Percentiles rank a stretch among this genome's conserved stretches.
Conservation (phyloP, 139 green algal genomes). For the Medakamo hakoo region DNA sequence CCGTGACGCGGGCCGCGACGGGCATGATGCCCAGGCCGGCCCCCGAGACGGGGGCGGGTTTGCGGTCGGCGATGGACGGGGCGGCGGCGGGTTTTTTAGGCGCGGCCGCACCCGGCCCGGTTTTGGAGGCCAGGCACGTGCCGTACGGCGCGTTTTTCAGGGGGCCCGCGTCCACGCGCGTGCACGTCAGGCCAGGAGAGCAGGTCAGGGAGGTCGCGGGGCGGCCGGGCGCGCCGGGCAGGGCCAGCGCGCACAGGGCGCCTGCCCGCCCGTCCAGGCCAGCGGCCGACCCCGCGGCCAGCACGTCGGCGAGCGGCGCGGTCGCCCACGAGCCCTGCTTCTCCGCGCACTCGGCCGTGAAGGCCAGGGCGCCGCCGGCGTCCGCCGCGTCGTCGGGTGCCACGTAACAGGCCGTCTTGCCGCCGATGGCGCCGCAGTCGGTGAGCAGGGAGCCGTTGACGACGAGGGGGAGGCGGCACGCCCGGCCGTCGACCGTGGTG, state of each 20-base stretch:
- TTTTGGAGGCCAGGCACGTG: too few relatives aligned
- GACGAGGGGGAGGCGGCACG: neutral
- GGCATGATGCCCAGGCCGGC: neutral
- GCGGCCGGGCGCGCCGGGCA: neutral
- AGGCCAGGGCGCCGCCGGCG: neutral
- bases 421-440: neutral
- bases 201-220: neutral
- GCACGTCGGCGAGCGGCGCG: neutral
- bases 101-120: too few relatives aligned
- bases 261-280: too few relatives aligned
- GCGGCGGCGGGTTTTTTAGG: too few relatives aligned
- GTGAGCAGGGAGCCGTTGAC: neutral
- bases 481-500: too few relatives aligned
- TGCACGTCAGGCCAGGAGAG: neutral
- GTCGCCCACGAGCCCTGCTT: neutral
- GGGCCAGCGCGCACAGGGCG: neutral
- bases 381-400: too few relatives aligned
- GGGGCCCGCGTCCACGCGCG: too few relatives aligned
- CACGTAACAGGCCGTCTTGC: neutral
- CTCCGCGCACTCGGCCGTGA: neutral
- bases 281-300: neutral
- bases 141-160: neutral
- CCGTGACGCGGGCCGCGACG: neutral
- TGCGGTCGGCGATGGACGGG: too few relatives aligned
- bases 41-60: too few relatives aligned